phyloP scores from a whole-genome alignment of 352 stramenopile genomes.

The Pythium periplocum region DNA sequence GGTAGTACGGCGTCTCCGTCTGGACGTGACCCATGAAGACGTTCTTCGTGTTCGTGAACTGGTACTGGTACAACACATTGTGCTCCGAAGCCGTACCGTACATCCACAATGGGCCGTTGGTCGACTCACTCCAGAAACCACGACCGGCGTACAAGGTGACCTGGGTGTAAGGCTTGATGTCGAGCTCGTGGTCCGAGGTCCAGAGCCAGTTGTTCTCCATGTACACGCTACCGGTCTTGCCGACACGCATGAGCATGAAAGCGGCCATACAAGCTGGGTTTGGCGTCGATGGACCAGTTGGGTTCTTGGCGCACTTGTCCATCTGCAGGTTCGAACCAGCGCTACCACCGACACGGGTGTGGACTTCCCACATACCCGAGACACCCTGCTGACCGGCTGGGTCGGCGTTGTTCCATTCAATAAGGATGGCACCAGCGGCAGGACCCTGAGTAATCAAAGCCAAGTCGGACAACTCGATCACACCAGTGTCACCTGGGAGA shows the following conservation, averaged over 20 bases:
- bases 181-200: neutral
- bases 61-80: slow-evolving; percentile 1
- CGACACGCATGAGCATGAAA: neutral
- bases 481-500: neutral
- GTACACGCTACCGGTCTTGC: neutral
- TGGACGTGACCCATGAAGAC: neutral
- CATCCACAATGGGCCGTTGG: neutral
- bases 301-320: neutral
- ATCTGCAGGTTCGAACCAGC: neutral
- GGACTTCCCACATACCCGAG: neutral
- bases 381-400: neutral
- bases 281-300: neutral
- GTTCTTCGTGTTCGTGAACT: neutral
- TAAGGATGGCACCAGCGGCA: neutral
- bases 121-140: neutral
- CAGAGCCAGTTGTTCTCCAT: slow-evolving; percentile 1
- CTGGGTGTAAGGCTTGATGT: neutral
- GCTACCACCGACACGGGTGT: neutral
- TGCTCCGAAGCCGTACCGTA: neutral
- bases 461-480: neutral
- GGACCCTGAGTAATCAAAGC: neutral
- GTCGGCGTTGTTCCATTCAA: neutral
- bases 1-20: neutral
- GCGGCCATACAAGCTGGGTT: neutral
- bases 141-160: neutral